phyloP scores from a whole-genome alignment of 108 stramenopile species.

The Cyclotella choctawhatcheeana region DNA sequence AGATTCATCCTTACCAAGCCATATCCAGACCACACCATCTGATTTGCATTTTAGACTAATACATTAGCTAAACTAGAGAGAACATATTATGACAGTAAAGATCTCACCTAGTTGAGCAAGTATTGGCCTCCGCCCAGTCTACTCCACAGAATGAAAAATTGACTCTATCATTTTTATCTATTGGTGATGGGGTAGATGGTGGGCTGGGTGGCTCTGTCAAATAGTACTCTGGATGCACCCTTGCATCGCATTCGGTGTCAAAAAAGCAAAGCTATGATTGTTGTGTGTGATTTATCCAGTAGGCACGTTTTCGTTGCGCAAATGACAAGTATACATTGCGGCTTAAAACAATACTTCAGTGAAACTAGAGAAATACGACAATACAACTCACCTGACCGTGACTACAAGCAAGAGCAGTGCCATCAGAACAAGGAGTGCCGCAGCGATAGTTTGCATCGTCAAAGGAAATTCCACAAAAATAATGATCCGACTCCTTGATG shows the following conservation, averaged over 20 bases:
- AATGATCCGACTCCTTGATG: constrained; percentile 37
- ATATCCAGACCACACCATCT: constrained; percentile 29
- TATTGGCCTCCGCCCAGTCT: constrained; percentile 28
- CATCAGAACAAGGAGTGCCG: constrained; percentile 20
- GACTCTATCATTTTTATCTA: constrained; percentile 4
- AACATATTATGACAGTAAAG: no score
- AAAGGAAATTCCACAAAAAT: constrained; percentile 23
- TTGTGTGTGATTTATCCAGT: no score
- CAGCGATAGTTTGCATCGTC: constrained; percentile 7
- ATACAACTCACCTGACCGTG: no score
- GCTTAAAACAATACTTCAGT: no score
- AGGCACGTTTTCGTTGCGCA: no score
- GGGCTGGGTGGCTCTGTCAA: constrained; percentile 11
- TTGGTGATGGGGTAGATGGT: background rate
- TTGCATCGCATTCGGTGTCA: constrained; percentile 31
- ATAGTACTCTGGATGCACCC: constrained; percentile 25
- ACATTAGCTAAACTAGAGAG: no score
- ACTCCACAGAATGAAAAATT: constrained; percentile 22
- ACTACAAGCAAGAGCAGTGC: constrained; percentile 13
- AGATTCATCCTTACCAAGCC: background rate
- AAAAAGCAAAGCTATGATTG: constrained; percentile 20
- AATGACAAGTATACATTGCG: no score
- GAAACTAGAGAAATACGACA: no score
- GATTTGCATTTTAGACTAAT: no score
- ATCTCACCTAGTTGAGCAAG: constrained; percentile 20